These are phyloP conservation scores for Colletotrichum sp. DNA, from an alignment of 2,329 filamentous ascomycete genomes.

Conservation along the genomic window DNA sequence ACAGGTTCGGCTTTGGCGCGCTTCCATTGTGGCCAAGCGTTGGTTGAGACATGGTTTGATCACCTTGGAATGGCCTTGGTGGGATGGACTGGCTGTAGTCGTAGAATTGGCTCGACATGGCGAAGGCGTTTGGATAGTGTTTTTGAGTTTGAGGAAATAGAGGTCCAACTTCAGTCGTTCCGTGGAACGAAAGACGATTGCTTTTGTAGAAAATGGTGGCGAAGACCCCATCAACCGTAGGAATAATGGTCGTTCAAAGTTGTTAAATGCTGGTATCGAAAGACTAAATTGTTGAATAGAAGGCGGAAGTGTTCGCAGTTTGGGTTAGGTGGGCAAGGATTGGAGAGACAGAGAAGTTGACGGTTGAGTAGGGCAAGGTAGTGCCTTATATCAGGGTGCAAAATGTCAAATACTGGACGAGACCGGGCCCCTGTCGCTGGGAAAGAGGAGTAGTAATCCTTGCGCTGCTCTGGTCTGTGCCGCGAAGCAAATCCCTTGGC, in stretches of 20 bases:
- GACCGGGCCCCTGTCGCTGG: neutral
- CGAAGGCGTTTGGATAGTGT: neutral
- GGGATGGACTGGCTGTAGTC: neutral
- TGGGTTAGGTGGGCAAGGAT: neutral
- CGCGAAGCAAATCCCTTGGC: constrained; percentile 3
- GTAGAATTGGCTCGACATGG: neutral
- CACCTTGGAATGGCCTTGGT: neutral
- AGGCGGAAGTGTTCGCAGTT: neutral
- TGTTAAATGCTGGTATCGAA: neutral
- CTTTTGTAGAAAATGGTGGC: neutral
- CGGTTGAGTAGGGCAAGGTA: neutral
- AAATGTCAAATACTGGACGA: constrained; percentile 7
- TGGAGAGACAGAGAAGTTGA: neutral
- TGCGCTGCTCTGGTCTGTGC: constrained; percentile 20
- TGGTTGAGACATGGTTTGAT: neutral
- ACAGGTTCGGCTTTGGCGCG: constrained; percentile 36
- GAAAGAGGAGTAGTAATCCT: constrained; percentile 1
- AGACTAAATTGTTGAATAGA: neutral
- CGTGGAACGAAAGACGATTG: neutral
- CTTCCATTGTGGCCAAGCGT: neutral
- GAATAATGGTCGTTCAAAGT: neutral
- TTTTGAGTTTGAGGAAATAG: neutral
- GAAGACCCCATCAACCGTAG: neutral
- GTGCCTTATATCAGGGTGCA: constrained; percentile 1
- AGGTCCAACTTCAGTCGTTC: neutral